Percentiles rank a stretch among this genome's conserved stretches.
These are phyloP conservation scores for Nannochloropsis gaditana DNA, from an alignment of 108 stramenopile species.

Conservation along the genomic window DNA sequence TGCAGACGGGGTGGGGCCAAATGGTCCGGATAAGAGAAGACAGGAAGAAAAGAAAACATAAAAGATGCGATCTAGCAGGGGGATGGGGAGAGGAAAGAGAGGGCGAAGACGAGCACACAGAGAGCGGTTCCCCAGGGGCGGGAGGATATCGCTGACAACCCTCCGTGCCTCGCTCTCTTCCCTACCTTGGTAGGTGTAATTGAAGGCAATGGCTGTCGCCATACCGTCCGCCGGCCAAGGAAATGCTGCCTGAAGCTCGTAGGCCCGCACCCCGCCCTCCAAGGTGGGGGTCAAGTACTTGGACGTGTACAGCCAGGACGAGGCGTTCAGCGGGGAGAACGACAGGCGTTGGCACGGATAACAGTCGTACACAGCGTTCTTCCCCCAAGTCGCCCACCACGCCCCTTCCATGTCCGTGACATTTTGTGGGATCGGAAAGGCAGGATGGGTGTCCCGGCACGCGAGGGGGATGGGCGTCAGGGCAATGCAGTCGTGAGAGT, in stretches of 20 bases:
- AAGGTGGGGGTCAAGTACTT: not conserved
- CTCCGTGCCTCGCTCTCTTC: not conserved
- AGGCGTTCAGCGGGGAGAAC: not conserved
- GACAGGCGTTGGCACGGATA: constrained; percentile 8
- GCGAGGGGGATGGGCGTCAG: not conserved
- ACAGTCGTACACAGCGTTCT: constrained; percentile 17
- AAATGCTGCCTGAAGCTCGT: not conserved
- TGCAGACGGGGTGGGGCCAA: no score
- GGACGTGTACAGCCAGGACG: not conserved
- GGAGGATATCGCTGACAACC: not conserved
- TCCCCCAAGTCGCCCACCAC: not conserved
- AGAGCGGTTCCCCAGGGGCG: no score
- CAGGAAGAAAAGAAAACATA: no score
- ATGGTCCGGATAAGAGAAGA: no score
- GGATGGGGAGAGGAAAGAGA: no score
- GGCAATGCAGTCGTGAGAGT: constrained; percentile 12
- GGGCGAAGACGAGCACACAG: no score
- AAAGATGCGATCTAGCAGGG: no score
- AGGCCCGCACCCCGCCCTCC: not conserved
- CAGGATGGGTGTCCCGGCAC: not conserved
- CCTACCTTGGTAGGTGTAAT: constrained; percentile 7
- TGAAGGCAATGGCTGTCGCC: not conserved
- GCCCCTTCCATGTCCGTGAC: not conserved
- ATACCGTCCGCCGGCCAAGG: not conserved
- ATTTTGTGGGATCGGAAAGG: not conserved